These are phyloP conservation scores for Sisymbrium irio DNA, from an alignment of 345 rosid species.

Conservation along the genomic window DNA sequence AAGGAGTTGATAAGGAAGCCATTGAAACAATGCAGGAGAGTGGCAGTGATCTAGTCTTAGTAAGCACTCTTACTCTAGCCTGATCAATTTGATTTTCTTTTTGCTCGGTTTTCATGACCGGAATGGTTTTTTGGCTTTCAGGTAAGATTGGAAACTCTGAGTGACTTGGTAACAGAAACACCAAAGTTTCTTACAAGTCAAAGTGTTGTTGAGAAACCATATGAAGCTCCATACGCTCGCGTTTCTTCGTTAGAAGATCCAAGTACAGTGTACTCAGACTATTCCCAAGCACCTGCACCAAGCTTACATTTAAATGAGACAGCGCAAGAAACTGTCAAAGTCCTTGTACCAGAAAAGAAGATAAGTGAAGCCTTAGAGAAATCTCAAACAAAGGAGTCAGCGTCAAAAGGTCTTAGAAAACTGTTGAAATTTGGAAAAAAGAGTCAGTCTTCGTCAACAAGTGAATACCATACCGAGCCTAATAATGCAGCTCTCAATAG, in stretches of 20 bases:
- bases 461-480: slow-evolving; percentile 44
- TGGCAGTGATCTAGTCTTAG: slow-evolving; percentile 43
- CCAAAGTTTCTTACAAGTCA: slow-evolving; percentile 41
- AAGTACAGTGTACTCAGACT: slow-evolving; percentile 48
- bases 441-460: slow-evolving; percentile 48
- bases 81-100: slow-evolving; percentile 1
- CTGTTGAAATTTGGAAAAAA: slow-evolving; percentile 77
- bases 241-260: slow-evolving; percentile 78
- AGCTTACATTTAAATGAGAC: slow-evolving; percentile 36
- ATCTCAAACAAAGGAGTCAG: slow-evolving; percentile 57
- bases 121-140: slow-evolving; percentile 32
- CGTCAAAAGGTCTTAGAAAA: slow-evolving; percentile 62
- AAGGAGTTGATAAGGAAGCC: slow-evolving; percentile 38
- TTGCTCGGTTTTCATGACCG: neutral
- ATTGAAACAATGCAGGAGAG: slow-evolving; percentile 36
- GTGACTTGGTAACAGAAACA: slow-evolving; percentile 40
- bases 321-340: slow-evolving; percentile 43
- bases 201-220: slow-evolving; percentile 45
- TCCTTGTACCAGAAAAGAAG: slow-evolving; percentile 54
- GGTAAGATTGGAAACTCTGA: slow-evolving; percentile 43
- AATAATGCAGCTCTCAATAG: slow-evolving; percentile 29
- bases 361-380: slow-evolving; percentile 57
- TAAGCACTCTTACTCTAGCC: slow-evolving; percentile 20
- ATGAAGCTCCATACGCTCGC: slow-evolving; percentile 72
- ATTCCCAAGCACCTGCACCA: slow-evolving; percentile 53